These are phyloP conservation scores for sunflower (Helianthus annuus) DNA, from an alignment of 129 eudicot species.

Conservation along the genomic window DNA sequence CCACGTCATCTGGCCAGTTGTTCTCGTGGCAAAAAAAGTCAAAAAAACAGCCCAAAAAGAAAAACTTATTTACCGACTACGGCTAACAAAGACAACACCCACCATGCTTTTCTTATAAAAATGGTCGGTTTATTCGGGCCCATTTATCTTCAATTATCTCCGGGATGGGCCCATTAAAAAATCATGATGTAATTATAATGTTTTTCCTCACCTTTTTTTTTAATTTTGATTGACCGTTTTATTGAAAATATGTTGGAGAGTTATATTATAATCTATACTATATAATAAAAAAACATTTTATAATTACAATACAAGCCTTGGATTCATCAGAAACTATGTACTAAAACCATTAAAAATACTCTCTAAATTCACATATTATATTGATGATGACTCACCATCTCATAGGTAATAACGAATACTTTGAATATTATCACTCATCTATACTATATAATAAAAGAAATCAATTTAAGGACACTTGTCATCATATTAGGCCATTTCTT, in stretches of 20 bases:
- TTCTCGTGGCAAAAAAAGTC: not conserved
- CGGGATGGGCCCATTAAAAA: not conserved
- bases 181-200: not conserved
- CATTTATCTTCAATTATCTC: constrained; percentile 18
- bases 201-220: not conserved
- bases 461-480: too few species aligned
- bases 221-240: not conserved
- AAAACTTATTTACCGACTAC: constrained; percentile 22
- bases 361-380: not conserved
- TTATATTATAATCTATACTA: not conserved
- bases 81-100: constrained; percentile 30
- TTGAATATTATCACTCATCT: too few species aligned
- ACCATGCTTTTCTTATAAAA: not conserved
- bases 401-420: too few species aligned
- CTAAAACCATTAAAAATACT: not conserved
- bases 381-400: not conserved
- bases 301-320: not conserved
- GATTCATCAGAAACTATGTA: not conserved
- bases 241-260: not conserved
- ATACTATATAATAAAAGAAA: too few species aligned
- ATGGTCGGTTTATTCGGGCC: constrained; percentile 33
- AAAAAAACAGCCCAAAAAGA: not conserved
- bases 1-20: constrained; percentile 7
- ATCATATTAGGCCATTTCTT: too few species aligned
- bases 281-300: not conserved